Evolutionary conservation across 75 land plant genomes (phyloP).

Genomic region (Larix kaempferi): DNA sequence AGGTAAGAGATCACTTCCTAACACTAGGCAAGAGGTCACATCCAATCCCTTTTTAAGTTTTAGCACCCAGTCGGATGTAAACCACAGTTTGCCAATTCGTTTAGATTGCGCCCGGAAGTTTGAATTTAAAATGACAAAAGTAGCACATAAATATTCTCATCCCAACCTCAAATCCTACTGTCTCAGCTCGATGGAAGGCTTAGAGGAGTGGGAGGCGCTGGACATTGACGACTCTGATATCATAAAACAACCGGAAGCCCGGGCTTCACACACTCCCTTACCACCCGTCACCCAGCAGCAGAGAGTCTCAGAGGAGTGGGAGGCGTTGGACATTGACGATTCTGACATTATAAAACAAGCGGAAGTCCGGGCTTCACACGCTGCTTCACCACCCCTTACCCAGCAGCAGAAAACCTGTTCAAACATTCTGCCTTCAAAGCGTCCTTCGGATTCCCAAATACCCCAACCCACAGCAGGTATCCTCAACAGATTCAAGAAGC

Average conservation of each 20-base stretch:
- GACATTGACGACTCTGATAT: conserved; percentile 4
- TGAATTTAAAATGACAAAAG: no score
- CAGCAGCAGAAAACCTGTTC: no score
- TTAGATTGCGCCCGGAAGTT: no score
- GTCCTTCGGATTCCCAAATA: not conserved
- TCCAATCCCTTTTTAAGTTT: no score
- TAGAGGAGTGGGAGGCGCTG: not conserved
- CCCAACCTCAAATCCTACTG: no score
- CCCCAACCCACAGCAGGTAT: not conserved
- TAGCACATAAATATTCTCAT: no score
- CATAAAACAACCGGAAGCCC: not conserved
- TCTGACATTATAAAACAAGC: not conserved
- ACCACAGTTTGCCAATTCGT: no score
- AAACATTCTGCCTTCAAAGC: not conserved
- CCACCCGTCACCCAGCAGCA: no score
- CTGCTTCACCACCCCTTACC: not conserved
- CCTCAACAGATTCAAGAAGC: not conserved
- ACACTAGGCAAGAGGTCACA: no score
- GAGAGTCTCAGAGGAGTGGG: not conserved
- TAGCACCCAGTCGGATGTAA: no score
- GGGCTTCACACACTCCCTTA: not conserved
- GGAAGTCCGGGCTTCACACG: not conserved
- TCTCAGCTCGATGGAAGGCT: not conserved
- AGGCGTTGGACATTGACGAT: not conserved
- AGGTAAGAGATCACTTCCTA: no score